Evolutionary conservation across 257 asterid species (phyloP).

Genomic region (Rhazya stricta): DNA sequence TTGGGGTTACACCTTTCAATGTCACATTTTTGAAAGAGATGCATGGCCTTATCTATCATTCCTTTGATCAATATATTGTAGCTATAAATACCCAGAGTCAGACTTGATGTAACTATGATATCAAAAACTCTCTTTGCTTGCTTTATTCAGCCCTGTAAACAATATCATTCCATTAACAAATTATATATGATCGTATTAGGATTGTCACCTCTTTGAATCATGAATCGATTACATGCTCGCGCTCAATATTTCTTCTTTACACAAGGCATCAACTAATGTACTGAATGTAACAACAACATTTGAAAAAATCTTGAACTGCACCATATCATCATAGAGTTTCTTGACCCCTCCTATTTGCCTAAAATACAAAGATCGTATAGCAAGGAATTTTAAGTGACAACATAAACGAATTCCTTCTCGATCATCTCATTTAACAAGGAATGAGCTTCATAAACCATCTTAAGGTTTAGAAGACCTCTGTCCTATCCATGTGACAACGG

Average conservation of each 20-base stretch:
- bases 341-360: background rate
- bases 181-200: constrained; percentile 18
- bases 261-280: background rate
- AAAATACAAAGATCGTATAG: constrained; percentile 3
- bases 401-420: constrained; percentile 10
- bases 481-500: too few species aligned
- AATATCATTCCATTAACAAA: constrained; percentile 26
- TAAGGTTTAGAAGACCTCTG: constrained; percentile 18
- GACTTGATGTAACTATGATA: constrained; percentile 15
- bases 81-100: constrained; percentile 19
- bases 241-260: background rate
- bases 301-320: too few species aligned
- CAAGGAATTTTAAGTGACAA: constrained; percentile 18
- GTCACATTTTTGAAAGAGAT: constrained; percentile 19
- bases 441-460: constrained; percentile 18
- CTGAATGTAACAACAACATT: background rate
- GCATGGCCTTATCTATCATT: constrained; percentile 25
- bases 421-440: constrained; percentile 21
- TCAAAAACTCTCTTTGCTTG: constrained; percentile 21
- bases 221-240: constrained; percentile 11
- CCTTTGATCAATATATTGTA: constrained; percentile 30
- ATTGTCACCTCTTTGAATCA: constrained; percentile 13
- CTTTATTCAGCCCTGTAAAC: constrained; percentile 23
- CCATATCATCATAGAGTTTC: background rate
- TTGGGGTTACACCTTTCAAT: background rate